phyloP scores from a whole-genome alignment of 2,329 filamentous ascomycete species.

The Diaporthe australafricana region DNA sequence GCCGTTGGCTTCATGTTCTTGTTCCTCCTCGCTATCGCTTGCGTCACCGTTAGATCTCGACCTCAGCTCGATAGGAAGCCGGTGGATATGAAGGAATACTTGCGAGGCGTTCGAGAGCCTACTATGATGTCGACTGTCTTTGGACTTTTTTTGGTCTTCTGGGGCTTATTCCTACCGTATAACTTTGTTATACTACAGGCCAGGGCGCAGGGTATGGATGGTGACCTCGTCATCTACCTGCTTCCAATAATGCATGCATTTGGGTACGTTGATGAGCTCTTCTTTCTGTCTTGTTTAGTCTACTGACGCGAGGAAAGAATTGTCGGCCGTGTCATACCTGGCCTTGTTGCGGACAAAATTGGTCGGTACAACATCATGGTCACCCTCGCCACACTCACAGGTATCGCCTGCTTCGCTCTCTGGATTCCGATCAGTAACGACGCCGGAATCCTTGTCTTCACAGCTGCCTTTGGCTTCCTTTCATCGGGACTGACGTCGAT shows the following conservation, averaged over 20 bases:
- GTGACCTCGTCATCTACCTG: constrained; percentile 48
- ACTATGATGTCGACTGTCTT: constrained; percentile 47
- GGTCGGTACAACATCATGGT: constrained; percentile 63
- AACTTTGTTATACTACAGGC: constrained; percentile 50
- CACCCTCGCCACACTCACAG: constrained; percentile 62
- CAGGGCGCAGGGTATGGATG: constrained; percentile 43
- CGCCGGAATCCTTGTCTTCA: constrained; percentile 72
- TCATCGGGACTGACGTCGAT: constrained; percentile 75
- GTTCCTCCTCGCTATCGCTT: constrained; percentile 47
- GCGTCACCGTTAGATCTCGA: constrained; percentile 47
- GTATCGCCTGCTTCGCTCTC: constrained; percentile 58
- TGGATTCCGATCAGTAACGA: constrained; percentile 63
- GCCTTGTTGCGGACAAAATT: constrained; percentile 48
- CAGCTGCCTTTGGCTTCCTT: constrained; percentile 76
- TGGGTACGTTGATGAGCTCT: constrained; percentile 16
- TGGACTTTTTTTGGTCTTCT: constrained; percentile 51
- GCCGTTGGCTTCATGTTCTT: constrained; percentile 52
- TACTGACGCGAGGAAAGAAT: neutral
- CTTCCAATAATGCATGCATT: constrained; percentile 53
- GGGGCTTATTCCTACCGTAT: constrained; percentile 52
- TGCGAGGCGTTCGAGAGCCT: constrained; percentile 47
- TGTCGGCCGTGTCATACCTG: constrained; percentile 47
- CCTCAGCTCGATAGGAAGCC: constrained; percentile 42
- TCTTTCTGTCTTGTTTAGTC: neutral
- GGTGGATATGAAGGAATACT: constrained; percentile 42